Evolutionary conservation across 139 green algal genomes (phyloP).

Genomic region (Pseudopediastrum boryanum): DNA sequence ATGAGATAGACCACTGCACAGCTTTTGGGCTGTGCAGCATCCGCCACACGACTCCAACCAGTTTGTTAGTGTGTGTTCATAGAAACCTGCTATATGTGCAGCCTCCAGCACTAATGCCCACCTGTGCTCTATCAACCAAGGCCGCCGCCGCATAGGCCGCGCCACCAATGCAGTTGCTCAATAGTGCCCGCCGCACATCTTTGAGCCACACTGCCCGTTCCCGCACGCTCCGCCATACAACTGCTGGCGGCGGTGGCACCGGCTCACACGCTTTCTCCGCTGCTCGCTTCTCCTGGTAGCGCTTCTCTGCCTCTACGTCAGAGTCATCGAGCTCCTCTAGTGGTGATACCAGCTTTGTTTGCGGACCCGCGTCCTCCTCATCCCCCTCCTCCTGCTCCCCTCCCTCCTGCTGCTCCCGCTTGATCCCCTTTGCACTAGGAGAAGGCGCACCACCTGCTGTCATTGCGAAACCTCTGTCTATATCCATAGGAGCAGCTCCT

Average conservation of each 20-base stretch:
- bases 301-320: constrained; percentile 41
- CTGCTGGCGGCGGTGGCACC: constrained; percentile 24
- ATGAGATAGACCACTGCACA: too few relatives aligned
- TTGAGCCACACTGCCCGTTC: constrained; percentile 50
- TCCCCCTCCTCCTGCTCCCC: not conserved
- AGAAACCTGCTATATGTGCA: too few relatives aligned
- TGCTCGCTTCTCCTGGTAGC: constrained; percentile 41
- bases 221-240: constrained; percentile 44
- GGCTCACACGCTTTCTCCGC: constrained; percentile 40
- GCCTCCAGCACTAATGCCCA: too few relatives aligned
- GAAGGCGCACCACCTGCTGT: too few relatives aligned
- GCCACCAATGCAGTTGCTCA: not conserved
- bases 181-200: constrained; percentile 42
- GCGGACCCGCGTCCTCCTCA: not conserved
- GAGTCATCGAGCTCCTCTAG: constrained; percentile 56
- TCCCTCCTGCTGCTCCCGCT: constrained; percentile 10
- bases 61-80: too few relatives aligned
- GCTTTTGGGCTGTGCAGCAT: too few relatives aligned
- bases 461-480: too few relatives aligned
- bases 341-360: constrained; percentile 43
- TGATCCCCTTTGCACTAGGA: too few relatives aligned
- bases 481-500: too few relatives aligned
- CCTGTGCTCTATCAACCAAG: constrained; percentile 30
- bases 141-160: constrained; percentile 29
- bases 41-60: too few relatives aligned